Evolutionary conservation across 1,284 basidiomycete species (phyloP).

Genomic region (Xanthoconium separans): DNA sequence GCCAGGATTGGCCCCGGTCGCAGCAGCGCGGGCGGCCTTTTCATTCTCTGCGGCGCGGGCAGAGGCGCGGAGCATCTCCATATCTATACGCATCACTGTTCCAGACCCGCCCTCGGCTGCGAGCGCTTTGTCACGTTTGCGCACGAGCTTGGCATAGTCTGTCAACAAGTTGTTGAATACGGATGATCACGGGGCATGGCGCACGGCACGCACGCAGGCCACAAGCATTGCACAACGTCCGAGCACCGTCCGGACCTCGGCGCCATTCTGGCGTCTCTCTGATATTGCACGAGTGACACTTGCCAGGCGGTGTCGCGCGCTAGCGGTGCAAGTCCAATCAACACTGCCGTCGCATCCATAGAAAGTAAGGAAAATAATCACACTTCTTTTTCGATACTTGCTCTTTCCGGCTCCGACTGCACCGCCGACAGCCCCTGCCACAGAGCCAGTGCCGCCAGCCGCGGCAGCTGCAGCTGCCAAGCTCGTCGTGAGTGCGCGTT

Average conservation of each 20-base stretch:
- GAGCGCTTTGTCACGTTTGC: slow-evolving; percentile 63
- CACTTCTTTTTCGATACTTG: slow-evolving; percentile 79
- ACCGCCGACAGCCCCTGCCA: slow-evolving; percentile 26
- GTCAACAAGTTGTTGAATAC: slow-evolving; percentile 36
- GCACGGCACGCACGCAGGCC: slow-evolving; percentile 63
- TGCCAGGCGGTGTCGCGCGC: slow-evolving; percentile 78
- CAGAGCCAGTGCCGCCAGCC: slow-evolving; percentile 22
- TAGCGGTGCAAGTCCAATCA: slow-evolving; percentile 36
- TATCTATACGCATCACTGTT: slow-evolving; percentile 55
- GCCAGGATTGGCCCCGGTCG: slow-evolving; percentile 3
- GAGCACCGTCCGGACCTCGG: slow-evolving; percentile 74
- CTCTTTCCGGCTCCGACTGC: slow-evolving; percentile 45
- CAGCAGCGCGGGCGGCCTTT: slow-evolving; percentile 25
- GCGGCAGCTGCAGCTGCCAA: slow-evolving; percentile 43
- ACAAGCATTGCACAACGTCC: slow-evolving; percentile 80
- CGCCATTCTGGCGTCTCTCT: slow-evolving; percentile 84
- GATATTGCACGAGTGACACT: slow-evolving; percentile 82
- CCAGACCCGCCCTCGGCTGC: slow-evolving; percentile 45
- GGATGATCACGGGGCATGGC: background rate
- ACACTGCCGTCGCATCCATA: slow-evolving; percentile 7
- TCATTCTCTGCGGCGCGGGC: slow-evolving; percentile 55
- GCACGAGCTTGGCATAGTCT: slow-evolving; percentile 80
- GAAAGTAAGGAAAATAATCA: slow-evolving; percentile 39
- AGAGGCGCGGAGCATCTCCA: slow-evolving; percentile 71
- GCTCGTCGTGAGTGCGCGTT: slow-evolving; percentile 64